Conservation (phyloP, 768 basidiomycete genomes). For the Termitomyces sp. region DNA sequence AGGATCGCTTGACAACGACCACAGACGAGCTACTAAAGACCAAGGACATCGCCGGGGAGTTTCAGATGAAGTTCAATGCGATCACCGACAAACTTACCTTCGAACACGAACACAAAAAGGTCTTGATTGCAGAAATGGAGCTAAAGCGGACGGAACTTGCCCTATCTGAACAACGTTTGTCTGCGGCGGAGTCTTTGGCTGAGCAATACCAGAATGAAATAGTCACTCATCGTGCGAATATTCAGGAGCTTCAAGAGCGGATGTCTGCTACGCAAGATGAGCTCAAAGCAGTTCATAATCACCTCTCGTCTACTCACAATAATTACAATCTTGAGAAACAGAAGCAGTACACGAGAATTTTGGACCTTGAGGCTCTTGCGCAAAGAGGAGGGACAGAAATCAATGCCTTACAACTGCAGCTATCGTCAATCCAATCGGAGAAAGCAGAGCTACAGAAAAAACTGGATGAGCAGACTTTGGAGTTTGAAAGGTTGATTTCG, state of each 20-base stretch:
- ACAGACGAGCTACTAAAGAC: constrained; percentile 1
- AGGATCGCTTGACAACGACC: constrained; percentile 3
- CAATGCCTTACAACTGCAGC: not conserved
- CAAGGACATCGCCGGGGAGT: constrained; percentile 1
- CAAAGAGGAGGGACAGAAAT: not conserved
- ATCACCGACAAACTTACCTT: constrained; percentile 7
- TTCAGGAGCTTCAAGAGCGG: constrained; percentile 8
- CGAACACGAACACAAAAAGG: constrained; percentile 7
- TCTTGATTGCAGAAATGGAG: constrained; percentile 1
- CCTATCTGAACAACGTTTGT: constrained; percentile 6
- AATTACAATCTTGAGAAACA: constrained; percentile 8
- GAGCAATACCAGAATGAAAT: constrained; percentile 7
- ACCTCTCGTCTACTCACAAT: constrained; percentile 7
- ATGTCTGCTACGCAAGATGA: constrained; percentile 5
- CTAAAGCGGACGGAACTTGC: constrained; percentile 10
- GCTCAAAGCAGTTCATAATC: constrained; percentile 6
- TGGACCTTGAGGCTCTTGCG: constrained; percentile 6
- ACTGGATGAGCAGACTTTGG: constrained; percentile 8
- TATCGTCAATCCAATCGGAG: not conserved
- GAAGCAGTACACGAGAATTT: constrained; percentile 7
- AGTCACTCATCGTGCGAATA: not conserved
- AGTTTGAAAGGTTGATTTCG: constrained; percentile 11
- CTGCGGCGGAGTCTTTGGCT: constrained; percentile 7
- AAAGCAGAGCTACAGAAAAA: constrained; percentile 9
- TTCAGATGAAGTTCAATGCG: constrained; percentile 4